Percentiles rank a stretch among this genome's conserved stretches.
Evolutionary conservation across 768 basidiomycete species (phyloP).

Genomic region (Pholiota conissans): DNA sequence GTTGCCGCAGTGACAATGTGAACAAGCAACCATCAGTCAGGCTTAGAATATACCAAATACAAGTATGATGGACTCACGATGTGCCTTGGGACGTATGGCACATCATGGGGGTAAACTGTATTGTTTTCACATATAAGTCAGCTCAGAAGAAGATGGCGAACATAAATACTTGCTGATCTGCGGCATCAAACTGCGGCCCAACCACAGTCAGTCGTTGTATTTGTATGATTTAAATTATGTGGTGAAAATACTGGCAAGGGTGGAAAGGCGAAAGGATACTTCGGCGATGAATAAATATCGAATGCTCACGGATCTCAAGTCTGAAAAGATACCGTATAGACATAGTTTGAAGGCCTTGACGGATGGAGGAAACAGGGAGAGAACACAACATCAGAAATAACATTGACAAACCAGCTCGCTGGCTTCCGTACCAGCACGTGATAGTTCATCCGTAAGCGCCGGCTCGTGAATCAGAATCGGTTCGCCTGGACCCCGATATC

Average conservation of each 20-base stretch:
- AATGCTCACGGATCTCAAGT: too few species aligned
- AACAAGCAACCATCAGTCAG: neutral
- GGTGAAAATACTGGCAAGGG: neutral
- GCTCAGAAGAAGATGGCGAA: neutral
- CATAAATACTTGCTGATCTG: neutral
- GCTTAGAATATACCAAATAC: neutral
- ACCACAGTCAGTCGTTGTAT: too few species aligned
- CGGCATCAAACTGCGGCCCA: neutral
- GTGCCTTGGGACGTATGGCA: neutral
- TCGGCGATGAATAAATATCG: too few species aligned
- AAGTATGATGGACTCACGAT: neutral
- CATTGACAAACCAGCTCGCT: neutral
- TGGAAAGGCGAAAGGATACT: neutral
- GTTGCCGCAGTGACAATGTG: neutral
- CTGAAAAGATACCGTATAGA: too few species aligned
- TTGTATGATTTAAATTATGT: too few species aligned
- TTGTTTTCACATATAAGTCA: neutral
- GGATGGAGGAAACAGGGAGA: neutral
- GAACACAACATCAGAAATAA: neutral
- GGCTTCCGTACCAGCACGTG: neutral
- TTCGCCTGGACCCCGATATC: neutral
- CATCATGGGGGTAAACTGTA: too few species aligned
- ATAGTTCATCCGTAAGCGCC: neutral
- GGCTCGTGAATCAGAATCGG: too few species aligned
- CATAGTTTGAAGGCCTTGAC: neutral